Evolutionary conservation across 2,329 filamentous ascomycete genomes (phyloP), one percentile per base, ranked within the genome.

Genomic region (Stagonosporopsis chrysanthemi): DNA sequence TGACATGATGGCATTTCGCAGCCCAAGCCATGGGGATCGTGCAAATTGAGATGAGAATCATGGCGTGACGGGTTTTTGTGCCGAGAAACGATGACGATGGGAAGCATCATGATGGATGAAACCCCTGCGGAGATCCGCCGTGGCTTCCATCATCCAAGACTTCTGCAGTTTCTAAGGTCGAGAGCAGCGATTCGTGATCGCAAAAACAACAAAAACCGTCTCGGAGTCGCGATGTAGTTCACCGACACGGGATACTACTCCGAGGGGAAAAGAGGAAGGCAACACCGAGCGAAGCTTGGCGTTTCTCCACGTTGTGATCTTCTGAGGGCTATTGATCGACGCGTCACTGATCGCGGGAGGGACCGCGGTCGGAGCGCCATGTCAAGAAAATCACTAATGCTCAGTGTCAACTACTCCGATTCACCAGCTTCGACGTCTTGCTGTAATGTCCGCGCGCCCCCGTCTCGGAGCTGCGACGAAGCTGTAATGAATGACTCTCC

Each of bases 211-310:
- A 8, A 7, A 17, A 44, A n/a, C 12, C 2, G 15, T 17, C 23
- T 52, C 38, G 43, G 48, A 52, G 2, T 48, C 54, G 29, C 17
- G 54, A 57, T 57, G 47, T 35, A 17, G 19, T 29, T 22, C 35
- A 24, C 12, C 8, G n/a, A 29, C 23, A 42, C 15, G 31, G 38
- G n/a, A 33, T 22, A 48, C 26, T 12, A 46, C 31, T 56, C 26
- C 46, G 36, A 45, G 26, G 22, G 8, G 11, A n/a, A 28, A n/a
- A 19, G 26, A 31, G 28, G 42, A 33, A 29, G 8, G 46, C 49
- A 56, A 35, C n/a, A 17, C 52, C 28, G 40, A 44, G 44, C 26
- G 14, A 44, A 17, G n/a, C 45, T 49, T 55, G 45, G 52, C 40
- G 17, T 19, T 6, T 41, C 6, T 28, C 15, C 38, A 33, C 26